Evolutionary conservation across 2,329 filamentous ascomycete species (phyloP).

Genomic region (Orbilia javanica): DNA sequence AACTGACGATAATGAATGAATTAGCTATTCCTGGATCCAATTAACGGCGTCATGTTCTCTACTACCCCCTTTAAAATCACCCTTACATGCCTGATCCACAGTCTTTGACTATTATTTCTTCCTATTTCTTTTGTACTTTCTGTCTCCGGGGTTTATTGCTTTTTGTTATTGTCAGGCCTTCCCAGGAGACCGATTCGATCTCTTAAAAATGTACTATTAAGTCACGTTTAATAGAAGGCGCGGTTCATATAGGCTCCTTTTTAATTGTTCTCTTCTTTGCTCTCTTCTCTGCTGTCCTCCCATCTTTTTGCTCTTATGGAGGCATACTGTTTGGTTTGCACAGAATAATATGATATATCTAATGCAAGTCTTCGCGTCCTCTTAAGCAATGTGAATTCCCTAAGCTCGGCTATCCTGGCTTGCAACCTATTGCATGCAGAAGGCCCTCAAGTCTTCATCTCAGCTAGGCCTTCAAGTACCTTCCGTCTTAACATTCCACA

Average conservation of each 20-base stretch:
- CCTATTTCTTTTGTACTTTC: slow-evolving; percentile 25
- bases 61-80: background rate
- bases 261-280: background rate
- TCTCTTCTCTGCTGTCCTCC: background rate
- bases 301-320: background rate
- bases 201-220: slow-evolving; percentile 52
- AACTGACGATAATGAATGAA: slow-evolving; percentile 20
- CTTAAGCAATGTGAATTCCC: background rate
- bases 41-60: slow-evolving; percentile 31
- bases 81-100: slow-evolving; percentile 7
- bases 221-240: slow-evolving; percentile 56
- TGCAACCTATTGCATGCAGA: background rate
- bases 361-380: background rate
- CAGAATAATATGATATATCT: slow-evolving; percentile 24
- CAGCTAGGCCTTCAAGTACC: slow-evolving; percentile 61
- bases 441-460: slow-evolving; percentile 7
- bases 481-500: slow-evolving; percentile 80
- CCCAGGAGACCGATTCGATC: slow-evolving; percentile 22
- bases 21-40: background rate
- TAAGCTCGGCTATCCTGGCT: background rate
- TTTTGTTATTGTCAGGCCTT: slow-evolving; percentile 21
- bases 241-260: slow-evolving; percentile 37
- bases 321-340: slow-evolving; percentile 1
- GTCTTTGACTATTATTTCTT: slow-evolving; percentile 2
- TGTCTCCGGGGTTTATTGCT: slow-evolving; percentile 24